Evolutionary conservation across 306 rosid species (phyloP), one percentile per base, ranked within the genome.

Genomic region (Nissolia schottii): DNA sequence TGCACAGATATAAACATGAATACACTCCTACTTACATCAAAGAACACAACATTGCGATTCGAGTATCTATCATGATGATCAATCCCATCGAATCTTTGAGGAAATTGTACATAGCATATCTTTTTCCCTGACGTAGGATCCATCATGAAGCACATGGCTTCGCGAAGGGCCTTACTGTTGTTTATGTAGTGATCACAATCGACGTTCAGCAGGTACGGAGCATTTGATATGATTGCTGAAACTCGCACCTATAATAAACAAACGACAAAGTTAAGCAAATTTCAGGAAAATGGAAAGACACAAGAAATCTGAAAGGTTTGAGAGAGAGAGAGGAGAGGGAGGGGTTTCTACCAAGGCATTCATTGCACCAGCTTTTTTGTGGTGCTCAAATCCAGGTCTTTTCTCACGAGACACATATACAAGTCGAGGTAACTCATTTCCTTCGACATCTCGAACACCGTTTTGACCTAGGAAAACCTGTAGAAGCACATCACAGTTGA

Each of bases 101-200:
- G 98, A 80, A 92, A 92, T 66, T 92, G 96, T 28, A 89, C 96
- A 16, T 92, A 92, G 81, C 96, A 92, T 53, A 92, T 86, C 77
- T 85, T 85, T 81, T 85, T 86, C 76, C 98, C 98, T 7, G 92
- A 92, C 6, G 87, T 86, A 58, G 98, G 94, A 67, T 92, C 98
- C 96, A 92, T 92, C 96, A 92, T 80, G 88, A 92, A 92, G 79
- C 98, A 92, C 98, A 92, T 92, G 46, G 98, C 88, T 80, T 92
- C 98, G 2, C 98, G 87, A 78, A 92, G 96, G 10, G 98, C 98
- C 85, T 80, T 89, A 53, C 98, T 92, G 80, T 92, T 92, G 87
- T 92, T 92, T 65, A 92, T 88, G 80, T 92, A 92, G 92, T 92
- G 98, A 85, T 92, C 98, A 86, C 98, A 92, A 64, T 92, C 98